Conservation (phyloP, 2,329 filamentous ascomycete species). For the Bipolaris bicolor region DNA sequence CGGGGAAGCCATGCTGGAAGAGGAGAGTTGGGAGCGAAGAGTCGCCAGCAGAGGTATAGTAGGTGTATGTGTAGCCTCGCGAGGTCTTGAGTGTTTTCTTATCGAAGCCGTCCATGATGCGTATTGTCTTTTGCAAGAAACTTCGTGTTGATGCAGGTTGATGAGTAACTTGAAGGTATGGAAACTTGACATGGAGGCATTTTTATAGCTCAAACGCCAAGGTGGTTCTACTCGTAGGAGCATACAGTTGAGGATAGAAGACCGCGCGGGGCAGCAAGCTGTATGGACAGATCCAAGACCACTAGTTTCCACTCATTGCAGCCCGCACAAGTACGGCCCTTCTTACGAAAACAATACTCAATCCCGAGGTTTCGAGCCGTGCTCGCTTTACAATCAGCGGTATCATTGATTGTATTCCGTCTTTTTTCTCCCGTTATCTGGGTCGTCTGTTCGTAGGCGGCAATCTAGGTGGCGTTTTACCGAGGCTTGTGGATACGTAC, state of each 20-base stretch:
- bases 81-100: slow-evolving; percentile 38
- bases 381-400: too few relatives aligned
- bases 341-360: background rate
- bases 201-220: background rate
- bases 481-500: background rate
- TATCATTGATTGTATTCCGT: background rate
- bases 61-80: slow-evolving; percentile 37
- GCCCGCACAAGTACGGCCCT: background rate
- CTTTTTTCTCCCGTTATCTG: background rate
- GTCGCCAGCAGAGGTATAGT: slow-evolving; percentile 31
- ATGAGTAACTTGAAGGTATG: background rate
- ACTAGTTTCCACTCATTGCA: background rate
- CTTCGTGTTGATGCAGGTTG: background rate
- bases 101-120: slow-evolving; percentile 35
- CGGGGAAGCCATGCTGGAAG: slow-evolving; percentile 60
- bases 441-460: background rate
- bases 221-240: background rate
- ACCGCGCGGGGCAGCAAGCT: background rate
- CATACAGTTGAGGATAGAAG: background rate
- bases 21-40: slow-evolving; percentile 33
- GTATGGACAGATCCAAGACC: background rate
- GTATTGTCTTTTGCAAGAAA: background rate
- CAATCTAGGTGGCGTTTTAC: background rate
- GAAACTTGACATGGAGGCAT: background rate
- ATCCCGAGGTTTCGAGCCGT: background rate